A percentile compares a stretch with the other conserved stretches of the same genome.
phyloP scores from a whole-genome alignment of 179 eudicot genomes.

The Beta corolliflora region DNA sequence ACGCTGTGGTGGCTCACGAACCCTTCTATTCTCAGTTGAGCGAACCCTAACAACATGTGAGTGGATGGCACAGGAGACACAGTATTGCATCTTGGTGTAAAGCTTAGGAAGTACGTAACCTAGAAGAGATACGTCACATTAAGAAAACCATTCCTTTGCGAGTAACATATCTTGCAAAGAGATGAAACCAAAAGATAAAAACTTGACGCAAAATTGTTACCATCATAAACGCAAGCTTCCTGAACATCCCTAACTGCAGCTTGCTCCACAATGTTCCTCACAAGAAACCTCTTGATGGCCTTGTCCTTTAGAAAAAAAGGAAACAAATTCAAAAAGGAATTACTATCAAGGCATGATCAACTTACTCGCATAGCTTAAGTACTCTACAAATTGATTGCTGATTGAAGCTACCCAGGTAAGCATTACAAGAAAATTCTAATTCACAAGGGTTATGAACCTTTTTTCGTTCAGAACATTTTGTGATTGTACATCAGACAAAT shows the following conservation, averaged over 20 bases:
- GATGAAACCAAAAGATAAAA: neutral
- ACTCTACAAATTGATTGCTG: too few relatives aligned
- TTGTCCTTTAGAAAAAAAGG: conserved; percentile 50
- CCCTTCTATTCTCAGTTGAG: conserved; percentile 68
- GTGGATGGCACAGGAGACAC: conserved; percentile 92
- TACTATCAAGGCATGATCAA: neutral
- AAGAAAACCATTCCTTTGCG: neutral
- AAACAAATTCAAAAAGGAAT: neutral
- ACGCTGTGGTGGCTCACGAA: conserved; percentile 84
- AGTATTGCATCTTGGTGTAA: conserved; percentile 81
- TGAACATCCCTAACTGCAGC: conserved; percentile 88
- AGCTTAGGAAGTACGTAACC: conserved; percentile 82
- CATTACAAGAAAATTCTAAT: too few relatives aligned
- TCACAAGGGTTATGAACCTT: too few relatives aligned
- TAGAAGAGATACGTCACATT: conserved; percentile 22
- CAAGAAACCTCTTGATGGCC: conserved; percentile 81
- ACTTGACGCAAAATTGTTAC: conserved; percentile 24
- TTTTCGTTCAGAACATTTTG: too few relatives aligned
- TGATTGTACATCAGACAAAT: too few relatives aligned
- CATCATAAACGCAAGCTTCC: conserved; percentile 69
- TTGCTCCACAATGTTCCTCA: conserved; percentile 89
- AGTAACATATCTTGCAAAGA: neutral
- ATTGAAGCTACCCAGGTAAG: too few relatives aligned
- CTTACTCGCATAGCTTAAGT: neutral
- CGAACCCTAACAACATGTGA: conserved; percentile 86